Evolutionary conservation across 2,329 filamentous ascomycete genomes (phyloP).

Genomic region (Akanthomyces muscarius): DNA sequence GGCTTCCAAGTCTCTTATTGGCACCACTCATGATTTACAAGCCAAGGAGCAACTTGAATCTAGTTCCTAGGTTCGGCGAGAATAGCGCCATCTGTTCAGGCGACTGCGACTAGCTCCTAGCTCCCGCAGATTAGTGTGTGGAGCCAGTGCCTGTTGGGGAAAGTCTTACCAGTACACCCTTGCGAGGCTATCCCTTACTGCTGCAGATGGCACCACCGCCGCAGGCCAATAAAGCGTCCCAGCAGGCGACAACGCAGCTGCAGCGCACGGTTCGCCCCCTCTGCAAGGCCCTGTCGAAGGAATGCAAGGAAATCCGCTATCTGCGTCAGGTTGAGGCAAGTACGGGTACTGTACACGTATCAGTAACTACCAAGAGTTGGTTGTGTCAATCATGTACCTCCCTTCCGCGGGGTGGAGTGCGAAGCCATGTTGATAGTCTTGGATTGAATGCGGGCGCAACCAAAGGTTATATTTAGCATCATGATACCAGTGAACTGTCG

Average conservation of each 20-base stretch:
- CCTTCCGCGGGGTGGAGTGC: slow-evolving; percentile 1
- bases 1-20: not conserved
- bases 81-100: not conserved
- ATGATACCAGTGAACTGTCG: not conserved
- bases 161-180: too few relatives aligned
- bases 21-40: not conserved
- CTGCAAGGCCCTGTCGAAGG: not conserved
- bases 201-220: not conserved
- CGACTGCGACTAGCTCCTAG: not conserved
- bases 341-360: too few relatives aligned
- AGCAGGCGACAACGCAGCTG: not conserved
- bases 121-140: not conserved
- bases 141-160: not conserved
- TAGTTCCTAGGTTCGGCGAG: not conserved
- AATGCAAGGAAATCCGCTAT: too few relatives aligned
- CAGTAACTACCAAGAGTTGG: not conserved
- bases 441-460: not conserved
- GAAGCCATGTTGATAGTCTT: not conserved
- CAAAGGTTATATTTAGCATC: not conserved
- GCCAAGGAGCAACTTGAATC: not conserved
- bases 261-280: not conserved
- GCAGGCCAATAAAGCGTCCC: not conserved
- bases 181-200: not conserved
- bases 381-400: not conserved
- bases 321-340: too few relatives aligned